Conservation (phyloP, 2,329 filamentous ascomycete genomes). For the Aspergillus hiratsukae region DNA sequence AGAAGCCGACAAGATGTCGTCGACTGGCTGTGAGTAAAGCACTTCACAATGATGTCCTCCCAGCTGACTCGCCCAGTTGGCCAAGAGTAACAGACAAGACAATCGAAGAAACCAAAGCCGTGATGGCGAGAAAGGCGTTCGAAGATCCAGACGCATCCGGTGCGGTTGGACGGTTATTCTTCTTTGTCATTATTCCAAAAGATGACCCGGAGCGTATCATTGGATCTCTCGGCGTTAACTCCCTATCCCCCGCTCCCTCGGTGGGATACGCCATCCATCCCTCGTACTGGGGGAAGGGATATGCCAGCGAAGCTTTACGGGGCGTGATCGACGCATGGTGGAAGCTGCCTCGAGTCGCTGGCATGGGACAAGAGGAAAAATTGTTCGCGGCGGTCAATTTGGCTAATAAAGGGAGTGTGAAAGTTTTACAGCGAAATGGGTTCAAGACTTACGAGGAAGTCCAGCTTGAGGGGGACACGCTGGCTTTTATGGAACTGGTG, state of each 20-base stretch:
- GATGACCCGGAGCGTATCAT: slow-evolving; percentile 12
- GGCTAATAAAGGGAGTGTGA: slow-evolving; percentile 17
- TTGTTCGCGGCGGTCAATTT: slow-evolving; percentile 17
- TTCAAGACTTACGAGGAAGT: slow-evolving; percentile 13
- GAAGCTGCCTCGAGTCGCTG: slow-evolving; percentile 8
- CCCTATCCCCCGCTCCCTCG: slow-evolving; percentile 12
- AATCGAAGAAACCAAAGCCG: slow-evolving; percentile 13
- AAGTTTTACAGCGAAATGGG: slow-evolving; percentile 15
- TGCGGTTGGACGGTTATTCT: slow-evolving; percentile 13
- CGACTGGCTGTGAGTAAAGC: slow-evolving; percentile 21
- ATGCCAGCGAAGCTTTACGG: slow-evolving; percentile 20
- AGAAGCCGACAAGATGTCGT: slow-evolving; percentile 22
- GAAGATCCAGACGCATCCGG: slow-evolving; percentile 18
- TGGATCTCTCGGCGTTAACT: slow-evolving; percentile 17
- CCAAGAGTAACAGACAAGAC: slow-evolving; percentile 9
- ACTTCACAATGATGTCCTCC: neutral
- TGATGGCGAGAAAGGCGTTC: slow-evolving; percentile 13
- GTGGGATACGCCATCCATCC: slow-evolving; percentile 23
- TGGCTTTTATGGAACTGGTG: slow-evolving; percentile 11
- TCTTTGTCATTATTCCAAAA: slow-evolving; percentile 13
- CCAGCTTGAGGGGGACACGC: slow-evolving; percentile 11
- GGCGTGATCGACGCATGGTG: slow-evolving; percentile 21
- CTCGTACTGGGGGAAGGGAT: slow-evolving; percentile 22
- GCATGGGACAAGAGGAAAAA: slow-evolving; percentile 4
- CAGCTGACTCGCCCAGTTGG: slow-evolving; percentile 4